Evolutionary conservation across 306 rosid genomes (phyloP).

Genomic region (Sechiopsis laciniata): DNA sequence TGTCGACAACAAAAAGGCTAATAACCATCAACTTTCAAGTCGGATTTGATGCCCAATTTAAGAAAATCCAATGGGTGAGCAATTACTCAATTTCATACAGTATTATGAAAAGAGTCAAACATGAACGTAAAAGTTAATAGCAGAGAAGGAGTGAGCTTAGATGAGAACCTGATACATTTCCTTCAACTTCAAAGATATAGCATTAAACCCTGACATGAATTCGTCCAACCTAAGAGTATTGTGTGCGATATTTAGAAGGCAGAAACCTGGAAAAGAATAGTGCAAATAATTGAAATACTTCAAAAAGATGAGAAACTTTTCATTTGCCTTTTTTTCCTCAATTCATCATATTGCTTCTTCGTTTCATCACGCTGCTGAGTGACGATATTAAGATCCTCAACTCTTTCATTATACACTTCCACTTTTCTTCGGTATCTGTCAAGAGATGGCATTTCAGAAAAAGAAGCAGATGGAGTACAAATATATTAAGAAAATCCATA

Average conservation of each 20-base stretch:
- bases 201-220: constrained; percentile 93
- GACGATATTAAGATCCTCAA: constrained; percentile 74
- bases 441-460: constrained; percentile 21
- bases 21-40: not conserved
- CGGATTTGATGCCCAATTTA: not conserved
- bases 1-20: not conserved
- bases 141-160: constrained; percentile 19
- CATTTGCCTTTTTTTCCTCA: constrained; percentile 73
- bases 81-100: not conserved
- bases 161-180: constrained; percentile 88
- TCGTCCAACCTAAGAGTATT: constrained; percentile 64
- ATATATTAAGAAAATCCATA: not conserved
- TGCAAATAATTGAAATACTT: not conserved
- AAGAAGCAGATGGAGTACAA: not conserved
- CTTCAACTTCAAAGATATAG: constrained; percentile 84
- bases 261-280: not conserved
- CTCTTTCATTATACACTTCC: constrained; percentile 66
- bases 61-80: not conserved
- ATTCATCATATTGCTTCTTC: constrained; percentile 80
- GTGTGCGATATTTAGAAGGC: not conserved
- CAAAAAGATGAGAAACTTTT: constrained; percentile 4
- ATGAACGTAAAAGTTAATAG: not conserved
- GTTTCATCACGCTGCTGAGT: constrained; percentile 76
- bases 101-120: not conserved
- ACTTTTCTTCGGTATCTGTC: constrained; percentile 77